Evolutionary conservation across 129 eudicot genomes (phyloP).

Genomic region (Helichrysum umbraculigerum): DNA sequence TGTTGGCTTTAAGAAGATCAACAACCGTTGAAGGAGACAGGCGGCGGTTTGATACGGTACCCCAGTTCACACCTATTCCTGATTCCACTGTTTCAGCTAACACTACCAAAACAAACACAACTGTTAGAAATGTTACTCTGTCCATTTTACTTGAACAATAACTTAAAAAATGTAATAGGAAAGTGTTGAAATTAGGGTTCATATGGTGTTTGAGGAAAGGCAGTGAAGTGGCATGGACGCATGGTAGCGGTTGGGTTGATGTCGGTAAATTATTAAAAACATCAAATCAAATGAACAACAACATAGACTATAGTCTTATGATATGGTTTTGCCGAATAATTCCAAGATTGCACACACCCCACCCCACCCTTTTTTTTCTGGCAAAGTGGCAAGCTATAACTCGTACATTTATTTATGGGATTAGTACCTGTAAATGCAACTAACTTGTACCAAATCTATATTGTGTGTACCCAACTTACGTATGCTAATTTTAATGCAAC

Average conservation of each 20-base stretch:
- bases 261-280: background rate
- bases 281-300: background rate
- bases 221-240: background rate
- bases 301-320: background rate
- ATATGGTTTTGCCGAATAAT: background rate
- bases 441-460: too few relatives aligned
- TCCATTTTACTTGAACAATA: too few relatives aligned
- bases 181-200: background rate
- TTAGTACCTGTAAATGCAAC: too few relatives aligned
- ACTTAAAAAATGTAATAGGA: background rate
- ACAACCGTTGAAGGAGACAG: conserved; percentile 75
- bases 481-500: too few relatives aligned
- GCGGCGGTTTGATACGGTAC: conserved; percentile 64
- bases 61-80: conserved; percentile 97
- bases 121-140: too few relatives aligned
- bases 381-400: background rate
- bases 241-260: background rate
- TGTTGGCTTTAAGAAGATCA: conserved; percentile 66
- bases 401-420: too few relatives aligned
- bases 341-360: background rate
- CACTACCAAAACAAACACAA: background rate
- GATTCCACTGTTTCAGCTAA: conserved; percentile 42
- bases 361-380: background rate
- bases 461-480: too few relatives aligned
- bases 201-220: background rate